phyloP scores from a whole-genome alignment of 495 filamentous ascomycete species.

The Daldinia loculata region DNA sequence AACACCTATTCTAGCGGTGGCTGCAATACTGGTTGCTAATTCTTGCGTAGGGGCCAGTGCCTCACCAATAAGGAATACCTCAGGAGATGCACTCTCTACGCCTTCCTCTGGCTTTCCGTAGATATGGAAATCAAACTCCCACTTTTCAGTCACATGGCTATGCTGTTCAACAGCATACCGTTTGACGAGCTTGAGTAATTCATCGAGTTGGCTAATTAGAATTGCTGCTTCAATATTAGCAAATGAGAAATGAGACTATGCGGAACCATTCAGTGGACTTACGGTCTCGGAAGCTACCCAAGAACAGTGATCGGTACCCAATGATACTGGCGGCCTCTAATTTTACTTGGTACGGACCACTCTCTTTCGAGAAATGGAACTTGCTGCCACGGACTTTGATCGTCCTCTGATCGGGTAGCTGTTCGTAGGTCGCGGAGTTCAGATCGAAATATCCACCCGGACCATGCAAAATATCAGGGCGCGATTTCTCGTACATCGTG shows the following conservation, averaged over 20 bases:
- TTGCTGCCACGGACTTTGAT: slow-evolving; percentile 51
- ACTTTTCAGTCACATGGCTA: slow-evolving; percentile 36
- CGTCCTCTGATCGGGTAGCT: slow-evolving; percentile 50
- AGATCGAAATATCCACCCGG: slow-evolving; percentile 59
- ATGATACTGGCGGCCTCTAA: slow-evolving; percentile 53
- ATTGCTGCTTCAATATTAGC: slow-evolving; percentile 44
- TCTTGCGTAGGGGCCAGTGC: slow-evolving; percentile 53
- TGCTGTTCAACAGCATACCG: slow-evolving; percentile 43
- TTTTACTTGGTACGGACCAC: slow-evolving; percentile 54
- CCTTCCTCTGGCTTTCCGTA: slow-evolving; percentile 51
- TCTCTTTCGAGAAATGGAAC: slow-evolving; percentile 45
- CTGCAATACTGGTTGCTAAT: slow-evolving; percentile 50
- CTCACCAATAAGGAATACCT: slow-evolving; percentile 56
- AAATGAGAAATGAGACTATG: too few species aligned
- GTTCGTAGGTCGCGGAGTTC: slow-evolving; percentile 48
- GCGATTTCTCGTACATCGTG: slow-evolving; percentile 61
- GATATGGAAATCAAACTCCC: slow-evolving; percentile 51
- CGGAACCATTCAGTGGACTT: slow-evolving; percentile 7
- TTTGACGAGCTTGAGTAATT: slow-evolving; percentile 44
- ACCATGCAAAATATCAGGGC: slow-evolving; percentile 56
- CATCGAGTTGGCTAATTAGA: slow-evolving; percentile 52
- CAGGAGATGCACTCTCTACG: slow-evolving; percentile 32
- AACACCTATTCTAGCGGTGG: slow-evolving; percentile 46
- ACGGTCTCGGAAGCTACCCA: slow-evolving; percentile 58
- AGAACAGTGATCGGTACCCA: slow-evolving; percentile 56